Percentiles rank a stretch among this genome's conserved stretches.
Conservation (phyloP, 2,329 filamentous ascomycete genomes). For the Cadophora sp. region DNA sequence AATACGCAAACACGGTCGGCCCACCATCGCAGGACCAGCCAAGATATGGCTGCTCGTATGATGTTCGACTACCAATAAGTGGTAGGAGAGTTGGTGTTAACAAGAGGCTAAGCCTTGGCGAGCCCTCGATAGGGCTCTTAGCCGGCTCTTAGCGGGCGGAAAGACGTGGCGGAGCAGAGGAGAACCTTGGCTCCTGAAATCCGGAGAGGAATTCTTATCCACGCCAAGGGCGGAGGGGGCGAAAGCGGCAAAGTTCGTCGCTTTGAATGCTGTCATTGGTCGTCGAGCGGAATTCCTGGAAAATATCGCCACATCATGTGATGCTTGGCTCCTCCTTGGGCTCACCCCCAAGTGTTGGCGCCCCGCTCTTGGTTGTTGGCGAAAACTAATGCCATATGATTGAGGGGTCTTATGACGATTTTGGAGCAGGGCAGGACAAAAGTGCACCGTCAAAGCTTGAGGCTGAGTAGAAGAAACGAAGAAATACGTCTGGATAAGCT, state of each 20-base stretch:
- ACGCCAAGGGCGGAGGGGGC: slow-evolving; percentile 10
- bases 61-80: slow-evolving; percentile 17
- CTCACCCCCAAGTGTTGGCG: slow-evolving; percentile 2
- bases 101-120: slow-evolving; percentile 28
- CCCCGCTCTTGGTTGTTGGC: slow-evolving; percentile 3
- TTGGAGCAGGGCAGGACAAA: not conserved
- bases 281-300: not conserved
- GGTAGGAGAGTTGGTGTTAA: slow-evolving; percentile 17
- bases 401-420: slow-evolving; percentile 1
- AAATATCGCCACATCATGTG: slow-evolving; percentile 9
- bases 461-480: not conserved
- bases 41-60: slow-evolving; percentile 21
- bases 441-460: not conserved
- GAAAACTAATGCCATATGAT: not conserved
- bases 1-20: slow-evolving; percentile 15
- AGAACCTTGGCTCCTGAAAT: slow-evolving; percentile 10
- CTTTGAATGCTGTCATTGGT: not conserved
- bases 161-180: slow-evolving; percentile 18
- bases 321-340: not conserved
- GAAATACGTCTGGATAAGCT: not conserved
- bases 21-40: slow-evolving; percentile 22
- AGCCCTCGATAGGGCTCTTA: slow-evolving; percentile 6
- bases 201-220: slow-evolving; percentile 7
- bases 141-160: slow-evolving; percentile 23
- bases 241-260: not conserved